A percentile compares a stretch with the other conserved stretches of the same genome.
phyloP scores from a whole-genome alignment of 2,329 filamentous ascomycete genomes.

The Esteya vermicola region DNA sequence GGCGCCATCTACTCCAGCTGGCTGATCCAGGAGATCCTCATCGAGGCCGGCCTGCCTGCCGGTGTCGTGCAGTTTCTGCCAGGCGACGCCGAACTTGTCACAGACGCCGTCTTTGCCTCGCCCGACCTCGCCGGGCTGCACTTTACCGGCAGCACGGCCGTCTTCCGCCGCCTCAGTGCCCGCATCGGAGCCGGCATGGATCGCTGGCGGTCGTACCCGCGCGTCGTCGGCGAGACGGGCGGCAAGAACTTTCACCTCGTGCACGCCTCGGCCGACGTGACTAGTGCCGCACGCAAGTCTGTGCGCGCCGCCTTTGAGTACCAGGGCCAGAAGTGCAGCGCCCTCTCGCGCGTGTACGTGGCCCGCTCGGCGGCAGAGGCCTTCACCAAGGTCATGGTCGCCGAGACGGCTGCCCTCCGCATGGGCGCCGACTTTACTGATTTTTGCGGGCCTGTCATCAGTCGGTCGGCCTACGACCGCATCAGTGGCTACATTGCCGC shows the following conservation, averaged over 20 bases:
- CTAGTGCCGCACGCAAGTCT: conserved; percentile 29
- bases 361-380: conserved; percentile 27
- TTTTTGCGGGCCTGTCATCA: conserved; percentile 35
- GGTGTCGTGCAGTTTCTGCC: conserved; percentile 91
- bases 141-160: conserved; percentile 84
- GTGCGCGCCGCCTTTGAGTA: conserved; percentile 35
- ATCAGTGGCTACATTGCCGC: conserved; percentile 29
- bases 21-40: conserved; percentile 76
- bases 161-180: conserved; percentile 81
- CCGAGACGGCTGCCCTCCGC: conserved; percentile 19
- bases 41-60: conserved; percentile 79
- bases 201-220: conserved; percentile 62
- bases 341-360: conserved; percentile 38
- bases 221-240: conserved; percentile 34
- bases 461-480: conserved; percentile 29
- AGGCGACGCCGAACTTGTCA: conserved; percentile 74
- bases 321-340: conserved; percentile 35
- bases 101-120: conserved; percentile 61
- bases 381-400: conserved; percentile 23
- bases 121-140: conserved; percentile 79
- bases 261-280: conserved; percentile 29
- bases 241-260: conserved; percentile 40
- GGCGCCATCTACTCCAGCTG: conserved; percentile 81
- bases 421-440: conserved; percentile 18
- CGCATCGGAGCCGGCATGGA: conserved; percentile 74